Percentiles rank a stretch among this genome's conserved stretches.
Conservation (phyloP, 225 moss, liverwort and hornwort genomes). For the Sphagnum tenellum region DNA sequence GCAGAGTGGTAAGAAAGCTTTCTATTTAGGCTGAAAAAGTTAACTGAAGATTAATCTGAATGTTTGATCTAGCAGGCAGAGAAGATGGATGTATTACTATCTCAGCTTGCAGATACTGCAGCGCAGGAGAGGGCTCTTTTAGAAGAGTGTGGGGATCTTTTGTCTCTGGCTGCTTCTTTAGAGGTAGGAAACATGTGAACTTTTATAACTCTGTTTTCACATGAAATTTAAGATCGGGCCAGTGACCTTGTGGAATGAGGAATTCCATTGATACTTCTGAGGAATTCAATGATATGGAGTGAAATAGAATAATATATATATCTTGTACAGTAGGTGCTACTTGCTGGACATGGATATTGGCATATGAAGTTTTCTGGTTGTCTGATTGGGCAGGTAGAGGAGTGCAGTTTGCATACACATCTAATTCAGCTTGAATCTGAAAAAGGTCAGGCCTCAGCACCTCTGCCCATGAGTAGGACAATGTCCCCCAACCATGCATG, state of each 20-base stretch:
- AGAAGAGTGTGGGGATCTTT: constrained; percentile 80
- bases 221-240: too few species aligned
- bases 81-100: constrained; percentile 78
- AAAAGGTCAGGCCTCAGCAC: constrained; percentile 36
- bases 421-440: constrained; percentile 86
- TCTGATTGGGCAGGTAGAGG: constrained; percentile 64
- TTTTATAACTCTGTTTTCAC: too few species aligned
- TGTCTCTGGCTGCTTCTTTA: constrained; percentile 71
- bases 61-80: constrained; percentile 46
- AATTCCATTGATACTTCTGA: too few species aligned
- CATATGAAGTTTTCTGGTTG: constrained; percentile 3
- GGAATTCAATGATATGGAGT: too few species aligned
- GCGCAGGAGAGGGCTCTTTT: constrained; percentile 86
- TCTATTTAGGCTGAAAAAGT: too few species aligned
- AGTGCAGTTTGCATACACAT: constrained; percentile 87
- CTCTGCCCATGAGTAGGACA: constrained; percentile 22
- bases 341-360: too few species aligned
- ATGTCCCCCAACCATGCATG: constrained; percentile 24
- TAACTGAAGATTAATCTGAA: too few species aligned
- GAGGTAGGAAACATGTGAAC: constrained; percentile 34
- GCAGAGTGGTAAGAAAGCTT: too few species aligned
- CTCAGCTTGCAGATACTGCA: constrained; percentile 85
- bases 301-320: too few species aligned
- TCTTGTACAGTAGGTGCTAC: too few species aligned
- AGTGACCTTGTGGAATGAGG: too few species aligned